These are phyloP conservation scores for Laburnicola sp. DNA, from an alignment of 2,329 filamentous ascomycete species.

Conservation along the genomic window DNA sequence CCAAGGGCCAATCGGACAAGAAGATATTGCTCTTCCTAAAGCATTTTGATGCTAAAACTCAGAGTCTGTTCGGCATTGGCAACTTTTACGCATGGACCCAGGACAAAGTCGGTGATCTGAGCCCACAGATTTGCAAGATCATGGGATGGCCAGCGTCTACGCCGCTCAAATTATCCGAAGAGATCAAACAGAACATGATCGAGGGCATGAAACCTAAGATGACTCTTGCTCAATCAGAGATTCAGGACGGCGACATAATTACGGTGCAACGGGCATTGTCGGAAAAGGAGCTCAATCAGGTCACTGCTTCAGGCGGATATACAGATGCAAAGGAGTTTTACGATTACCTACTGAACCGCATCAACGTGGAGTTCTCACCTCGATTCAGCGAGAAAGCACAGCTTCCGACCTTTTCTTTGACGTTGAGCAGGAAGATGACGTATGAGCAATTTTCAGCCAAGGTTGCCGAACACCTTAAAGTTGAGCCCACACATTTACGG, in stretches of 20 bases:
- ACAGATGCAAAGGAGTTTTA: conserved; percentile 83
- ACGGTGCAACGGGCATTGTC: conserved; percentile 77
- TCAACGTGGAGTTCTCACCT: conserved; percentile 76
- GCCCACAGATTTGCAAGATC: conserved; percentile 73
- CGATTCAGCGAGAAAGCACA: conserved; percentile 58
- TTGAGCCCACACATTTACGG: conserved; percentile 83
- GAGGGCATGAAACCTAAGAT: conserved; percentile 90
- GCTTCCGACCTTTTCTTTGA: conserved; percentile 71
- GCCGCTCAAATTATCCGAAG: conserved; percentile 78
- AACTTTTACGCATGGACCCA: conserved; percentile 86
- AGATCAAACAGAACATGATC: conserved; percentile 98
- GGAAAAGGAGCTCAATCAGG: conserved; percentile 50
- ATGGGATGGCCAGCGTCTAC: conserved; percentile 86
- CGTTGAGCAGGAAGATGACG: conserved; percentile 81
- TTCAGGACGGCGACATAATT: conserved; percentile 95
- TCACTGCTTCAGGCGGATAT: conserved; percentile 51
- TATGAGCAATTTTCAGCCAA: conserved; percentile 87
- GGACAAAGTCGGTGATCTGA: conserved; percentile 84
- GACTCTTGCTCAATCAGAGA: conserved; percentile 85
- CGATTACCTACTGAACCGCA: conserved; percentile 86
- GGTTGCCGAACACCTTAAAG: conserved; percentile 74
- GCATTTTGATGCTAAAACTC: conserved; percentile 78
- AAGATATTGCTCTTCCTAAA: conserved; percentile 83
- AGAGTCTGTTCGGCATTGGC: conserved; percentile 74
- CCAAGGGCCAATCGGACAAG: conserved; percentile 56